phyloP scores from a whole-genome alignment of 768 basidiomycete genomes.

The Kwoniella shandongensis region DNA sequence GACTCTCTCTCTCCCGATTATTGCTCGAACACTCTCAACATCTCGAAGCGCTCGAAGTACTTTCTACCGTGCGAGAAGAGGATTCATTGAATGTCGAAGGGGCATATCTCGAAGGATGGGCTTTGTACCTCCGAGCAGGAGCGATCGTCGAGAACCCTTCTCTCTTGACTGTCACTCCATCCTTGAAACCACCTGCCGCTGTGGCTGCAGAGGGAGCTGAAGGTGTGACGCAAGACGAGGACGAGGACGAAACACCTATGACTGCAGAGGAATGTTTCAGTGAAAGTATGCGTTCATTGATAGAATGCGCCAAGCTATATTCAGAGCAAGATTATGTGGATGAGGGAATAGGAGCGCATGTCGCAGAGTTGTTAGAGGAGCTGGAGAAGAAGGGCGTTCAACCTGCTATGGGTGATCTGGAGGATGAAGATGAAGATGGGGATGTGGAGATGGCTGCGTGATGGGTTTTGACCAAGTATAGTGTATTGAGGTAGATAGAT shows the following conservation, averaged over 20 bases:
- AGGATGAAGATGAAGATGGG: constrained; percentile 64
- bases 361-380: constrained; percentile 67
- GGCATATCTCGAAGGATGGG: constrained; percentile 95
- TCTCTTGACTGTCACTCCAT: constrained; percentile 1
- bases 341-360: constrained; percentile 71
- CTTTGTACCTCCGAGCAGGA: constrained; percentile 66
- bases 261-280: constrained; percentile 75
- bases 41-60: constrained; percentile 69
- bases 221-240: constrained; percentile 45
- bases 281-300: constrained; percentile 76
- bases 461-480: not conserved
- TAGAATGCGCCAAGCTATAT: constrained; percentile 80
- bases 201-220: constrained; percentile 61
- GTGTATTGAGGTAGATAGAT: not conserved
- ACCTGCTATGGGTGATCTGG: constrained; percentile 62
- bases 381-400: constrained; percentile 68
- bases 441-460: constrained; percentile 59
- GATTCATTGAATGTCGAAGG: constrained; percentile 87
- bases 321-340: constrained; percentile 72
- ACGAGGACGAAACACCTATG: constrained; percentile 43
- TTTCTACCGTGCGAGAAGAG: constrained; percentile 73
- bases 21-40: constrained; percentile 75
- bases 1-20: constrained; percentile 73
- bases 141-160: constrained; percentile 32
- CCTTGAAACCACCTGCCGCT: not conserved